Base-by-base conservation (phyloP, 345 rosid genomes). In the Sonneratia alba region DNA sequence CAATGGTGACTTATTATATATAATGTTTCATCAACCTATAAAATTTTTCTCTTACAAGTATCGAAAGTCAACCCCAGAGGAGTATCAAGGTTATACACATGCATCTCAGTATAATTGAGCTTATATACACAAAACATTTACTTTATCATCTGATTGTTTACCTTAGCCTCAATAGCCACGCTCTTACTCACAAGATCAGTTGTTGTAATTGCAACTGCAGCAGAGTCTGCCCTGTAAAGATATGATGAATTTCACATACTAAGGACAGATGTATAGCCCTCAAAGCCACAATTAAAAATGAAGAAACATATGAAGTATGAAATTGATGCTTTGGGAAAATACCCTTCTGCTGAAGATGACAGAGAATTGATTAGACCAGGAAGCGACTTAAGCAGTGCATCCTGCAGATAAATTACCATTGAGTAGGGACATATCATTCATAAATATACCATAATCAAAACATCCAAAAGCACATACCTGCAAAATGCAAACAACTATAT, bases 181-280 rank as follows among this genome's bases (percentile, higher is more conserved):
- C 99, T 95, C 88, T 95, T 95, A 83, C 96, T 95, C 47, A 90
- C 96, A 70, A 95, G 92, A 82, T 95, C 99, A 1, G 97, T 95
- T 37, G 99, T 92, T 4, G 97, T 92, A 80, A 95, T 90, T 49
- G 99, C 98, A 79, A 92, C 88, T 51, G 99, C 99, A 67, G 98
- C 98, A 53, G 96, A 85, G 83, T 85, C 90, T 78, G 93, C 97
- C 85, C 99, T 92, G 96, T 79, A 83, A 53, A 78, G 59, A 75
- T 67, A 67, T n/a, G 13, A 0, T 67, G 47, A 67, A 36, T 7
- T 40, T 67, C 53, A 67, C 51, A 67, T 67, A 6, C 47, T 40
- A 13, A 62, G 16, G 22, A 57, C n/a, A 18, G 21, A n/a, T 57
- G 34, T 7, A 34, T 62, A 27, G 32, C 66, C 37, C 66, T 13